Evolutionary conservation across 805 yeast genomes (phyloP), one percentile per base, ranked within the genome.

Genomic region (Zygosaccharomyces bailii): DNA sequence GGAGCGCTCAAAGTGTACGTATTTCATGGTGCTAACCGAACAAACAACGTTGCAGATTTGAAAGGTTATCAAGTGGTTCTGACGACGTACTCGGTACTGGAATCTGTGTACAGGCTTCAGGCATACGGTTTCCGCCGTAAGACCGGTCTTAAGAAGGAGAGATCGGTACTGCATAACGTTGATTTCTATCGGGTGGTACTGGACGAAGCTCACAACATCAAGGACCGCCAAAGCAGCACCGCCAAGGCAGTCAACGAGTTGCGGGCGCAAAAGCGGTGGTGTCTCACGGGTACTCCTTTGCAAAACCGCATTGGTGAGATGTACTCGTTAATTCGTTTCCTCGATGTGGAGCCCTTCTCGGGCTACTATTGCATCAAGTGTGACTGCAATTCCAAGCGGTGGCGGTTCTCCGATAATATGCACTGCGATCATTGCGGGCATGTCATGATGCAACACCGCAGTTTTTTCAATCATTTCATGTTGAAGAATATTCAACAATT

Each of bases 171-270:
- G 31, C 99, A 93, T 60, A 68, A 75, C 10, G 72, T 86, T 34
- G 73, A 77, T 32, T 93, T 89, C 62, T 84, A 88, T 58, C 70
- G 99, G 45, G 95, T 91, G 6, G 78, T 93, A 11, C 69, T 93
- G 41, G 99, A 93, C 67, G 99, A 93, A 62, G 99, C 99, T 1
- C 99, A 93, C 63, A 91, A 91, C 59, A 91, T 93, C 70, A 93
- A 93, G 61, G 98, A 93, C 63, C 75, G 98, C 46, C 89, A 89
- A 44, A 82, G 93, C 43, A 91, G 91, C 19, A 93, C 99, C 0
- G 90, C 98, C 0, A 82, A 85, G 54, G 96, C 98, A 2, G 96
- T 95, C 1, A 87, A 86, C 60, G 71, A 72, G 47, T 66, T 93
- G 45, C 68, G 74, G 24, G 79, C 95, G 7, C 70, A 79, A 42